Evolutionary conservation across 2,329 filamentous ascomycete genomes (phyloP), one percentile per base, ranked within the genome.

Genomic region (Aureobasidium namibiae): DNA sequence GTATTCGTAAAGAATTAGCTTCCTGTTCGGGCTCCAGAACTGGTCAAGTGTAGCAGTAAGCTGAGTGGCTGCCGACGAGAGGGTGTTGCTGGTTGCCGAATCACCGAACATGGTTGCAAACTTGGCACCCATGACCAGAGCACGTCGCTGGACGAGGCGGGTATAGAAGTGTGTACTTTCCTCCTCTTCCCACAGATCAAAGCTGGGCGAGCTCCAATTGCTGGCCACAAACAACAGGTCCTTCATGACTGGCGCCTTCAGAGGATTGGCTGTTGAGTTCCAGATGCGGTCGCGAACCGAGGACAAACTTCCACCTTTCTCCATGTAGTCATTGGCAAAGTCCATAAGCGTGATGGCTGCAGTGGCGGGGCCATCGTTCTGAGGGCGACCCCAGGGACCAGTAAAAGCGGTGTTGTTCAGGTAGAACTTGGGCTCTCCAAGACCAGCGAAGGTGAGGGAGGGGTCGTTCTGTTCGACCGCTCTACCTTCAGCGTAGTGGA

Each of bases 391-490:
- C 69, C 69, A 71, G 11, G 67, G 66, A 13, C 64, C 66, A 1
- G 62, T 63, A 58, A 69, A 71, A 52, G 67, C 63, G 3, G 66
- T 67, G 46, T 68, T 67, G 60, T 70, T 68, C 14, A 70, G 63
- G 56, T 69, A 67, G 63, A 69, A 69, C 57, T 70, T 70, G 10
- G 68, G 68, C 60, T 70, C 68, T 29, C 67, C 68, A 3, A 70
- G 63, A 13, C 68, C 68, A n/a, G 67, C 68, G 34, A 65, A 62
- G 3, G 44, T 57, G 26, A 70, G 60, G 41, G 65, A 62, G 10
- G 67, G 67, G 41, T 68, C 67, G 33, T 65, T 71, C 59, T 71
- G 69, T 60, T 71, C 68, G 11, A 63, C 63, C 3, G 66, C 67
- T 42, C 69, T 46, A 1, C 66, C 67, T 7, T 46, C 48, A 21